Percentiles rank a stretch among this genome's conserved stretches.
phyloP scores from a whole-genome alignment of 208 protist species.

The Angomonas ambiguus region DNA sequence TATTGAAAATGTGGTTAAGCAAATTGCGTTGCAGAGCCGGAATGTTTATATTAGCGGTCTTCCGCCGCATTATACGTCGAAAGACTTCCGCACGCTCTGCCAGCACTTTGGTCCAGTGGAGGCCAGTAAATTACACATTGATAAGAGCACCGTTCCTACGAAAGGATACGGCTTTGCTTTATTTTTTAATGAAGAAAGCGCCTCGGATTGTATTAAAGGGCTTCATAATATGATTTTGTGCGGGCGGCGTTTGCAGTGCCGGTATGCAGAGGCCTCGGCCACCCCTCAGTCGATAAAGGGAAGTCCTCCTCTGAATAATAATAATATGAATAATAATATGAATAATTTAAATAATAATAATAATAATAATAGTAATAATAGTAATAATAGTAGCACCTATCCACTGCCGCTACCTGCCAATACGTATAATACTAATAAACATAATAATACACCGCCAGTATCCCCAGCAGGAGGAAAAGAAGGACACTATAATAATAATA shows the following conservation, averaged over 20 bases:
- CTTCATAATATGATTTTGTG: constrained; percentile 31
- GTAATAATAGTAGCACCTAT: too few relatives aligned
- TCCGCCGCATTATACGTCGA: constrained; percentile 31
- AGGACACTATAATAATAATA: too few relatives aligned
- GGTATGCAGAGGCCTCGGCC: background rate
- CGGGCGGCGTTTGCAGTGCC: constrained; percentile 36
- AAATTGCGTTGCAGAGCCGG: constrained; percentile 12
- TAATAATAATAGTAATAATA: too few relatives aligned
- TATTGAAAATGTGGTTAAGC: background rate
- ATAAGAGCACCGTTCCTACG: constrained; percentile 27
- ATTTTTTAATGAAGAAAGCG: constrained; percentile 46
- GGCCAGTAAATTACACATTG: constrained; percentile 55
- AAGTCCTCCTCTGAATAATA: background rate
- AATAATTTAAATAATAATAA: background rate
- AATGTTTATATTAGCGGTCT: constrained; percentile 80
- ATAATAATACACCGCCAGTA: too few relatives aligned
- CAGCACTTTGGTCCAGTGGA: constrained; percentile 57
- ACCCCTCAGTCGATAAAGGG: background rate
- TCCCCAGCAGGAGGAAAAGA: too few relatives aligned
- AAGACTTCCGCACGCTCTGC: constrained; percentile 62
- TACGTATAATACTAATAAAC: background rate
- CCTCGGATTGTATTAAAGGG: constrained; percentile 37
- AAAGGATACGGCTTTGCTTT: constrained; percentile 72
- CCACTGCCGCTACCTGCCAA: background rate
- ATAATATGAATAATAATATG: background rate